phyloP scores from a whole-genome alignment of 352 stramenopile genomes.

The Phytophthora ohioensis region DNA sequence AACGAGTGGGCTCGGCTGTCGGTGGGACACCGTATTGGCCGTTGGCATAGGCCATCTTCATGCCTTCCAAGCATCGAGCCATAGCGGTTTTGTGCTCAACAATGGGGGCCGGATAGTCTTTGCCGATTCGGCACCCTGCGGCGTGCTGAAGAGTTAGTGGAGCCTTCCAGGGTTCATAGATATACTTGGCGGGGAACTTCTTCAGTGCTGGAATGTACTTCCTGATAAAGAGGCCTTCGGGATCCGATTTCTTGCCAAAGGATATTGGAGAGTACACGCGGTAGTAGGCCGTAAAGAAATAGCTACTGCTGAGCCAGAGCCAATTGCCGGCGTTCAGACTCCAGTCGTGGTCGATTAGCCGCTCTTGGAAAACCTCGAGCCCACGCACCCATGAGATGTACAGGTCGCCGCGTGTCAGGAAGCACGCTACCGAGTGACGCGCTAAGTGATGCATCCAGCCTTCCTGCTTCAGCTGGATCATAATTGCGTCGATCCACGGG shows the following conservation, averaged over 20 bases:
- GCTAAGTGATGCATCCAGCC: constrained; percentile 92
- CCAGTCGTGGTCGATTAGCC: constrained; percentile 97
- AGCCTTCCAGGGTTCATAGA: constrained; percentile 98
- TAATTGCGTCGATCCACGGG: constrained; percentile 98
- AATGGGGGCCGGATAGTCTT: constrained; percentile 95
- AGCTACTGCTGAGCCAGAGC: constrained; percentile 95
- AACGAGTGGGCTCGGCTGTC: background rate
- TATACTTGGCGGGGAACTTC: constrained; percentile 95
- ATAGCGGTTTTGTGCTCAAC: constrained; percentile 93
- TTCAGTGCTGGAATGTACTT: constrained; percentile 93
- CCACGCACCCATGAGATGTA: constrained; percentile 96
- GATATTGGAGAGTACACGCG: constrained; percentile 94
- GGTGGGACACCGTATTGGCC: constrained; percentile 40
- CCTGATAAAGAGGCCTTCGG: constrained; percentile 90
- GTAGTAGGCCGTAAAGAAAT: constrained; percentile 98
- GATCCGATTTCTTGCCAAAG: constrained; percentile 97
- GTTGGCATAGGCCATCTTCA: constrained; percentile 90
- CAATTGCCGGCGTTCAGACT: constrained; percentile 98
- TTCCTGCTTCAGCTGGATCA: constrained; percentile 93
- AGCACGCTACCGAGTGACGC: constrained; percentile 97
- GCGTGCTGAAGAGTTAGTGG: constrained; percentile 86
- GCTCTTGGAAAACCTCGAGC: constrained; percentile 91
- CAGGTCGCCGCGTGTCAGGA: constrained; percentile 97
- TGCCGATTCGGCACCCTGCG: constrained; percentile 87
- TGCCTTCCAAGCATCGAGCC: constrained; percentile 91